Conservation (phyloP, 139 green algal genomes). For the Limnomonas spitsbergensis region DNA sequence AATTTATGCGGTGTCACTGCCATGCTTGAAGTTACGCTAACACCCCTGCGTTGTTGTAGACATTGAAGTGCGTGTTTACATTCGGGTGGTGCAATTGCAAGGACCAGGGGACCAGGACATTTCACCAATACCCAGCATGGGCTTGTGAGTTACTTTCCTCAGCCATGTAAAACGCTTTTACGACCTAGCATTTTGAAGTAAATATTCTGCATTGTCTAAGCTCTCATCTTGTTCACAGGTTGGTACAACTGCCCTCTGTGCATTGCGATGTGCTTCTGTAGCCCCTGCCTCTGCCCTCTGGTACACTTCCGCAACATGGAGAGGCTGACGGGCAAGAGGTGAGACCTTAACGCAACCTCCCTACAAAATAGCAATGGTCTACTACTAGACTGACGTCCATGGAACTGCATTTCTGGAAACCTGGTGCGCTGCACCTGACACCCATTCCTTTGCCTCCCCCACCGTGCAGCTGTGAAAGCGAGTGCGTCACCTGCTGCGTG, state of each 20-base stretch:
- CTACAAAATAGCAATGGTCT: no score
- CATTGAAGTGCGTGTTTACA: not conserved
- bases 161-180: no score
- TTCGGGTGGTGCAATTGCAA: not conserved
- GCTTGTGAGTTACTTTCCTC: not conserved
- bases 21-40: no score
- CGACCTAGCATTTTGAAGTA: slow-evolving; percentile 1
- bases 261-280: not conserved
- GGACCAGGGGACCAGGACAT: not conserved
- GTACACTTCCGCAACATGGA: slow-evolving; percentile 7
- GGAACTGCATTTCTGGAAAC: no score
- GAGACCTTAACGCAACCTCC: no score
- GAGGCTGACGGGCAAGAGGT: not conserved
- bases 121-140: not conserved
- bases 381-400: no score
- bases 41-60: no score
- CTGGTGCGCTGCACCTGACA: no score
- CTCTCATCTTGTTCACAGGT: no score
- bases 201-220: no score
- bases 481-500: slow-evolving; percentile 1
- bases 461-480: not conserved
- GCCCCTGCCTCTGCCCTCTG: not conserved
- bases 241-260: slow-evolving; percentile 4
- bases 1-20: no score
- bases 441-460: no score